Conservation (phyloP, 2,329 filamentous ascomycete genomes). For the Macrophomina phaseolina region DNA sequence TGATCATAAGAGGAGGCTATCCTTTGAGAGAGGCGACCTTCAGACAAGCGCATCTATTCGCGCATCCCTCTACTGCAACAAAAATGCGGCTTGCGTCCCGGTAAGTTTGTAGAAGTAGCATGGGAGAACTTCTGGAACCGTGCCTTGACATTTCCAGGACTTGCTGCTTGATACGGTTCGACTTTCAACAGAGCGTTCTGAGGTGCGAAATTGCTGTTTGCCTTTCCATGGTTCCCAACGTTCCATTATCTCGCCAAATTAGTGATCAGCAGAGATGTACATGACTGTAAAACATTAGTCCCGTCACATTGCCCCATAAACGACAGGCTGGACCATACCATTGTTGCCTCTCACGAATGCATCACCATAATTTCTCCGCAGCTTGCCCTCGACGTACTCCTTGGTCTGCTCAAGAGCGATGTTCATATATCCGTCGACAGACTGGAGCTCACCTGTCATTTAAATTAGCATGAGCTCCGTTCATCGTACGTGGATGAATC, state of each 20-base stretch:
- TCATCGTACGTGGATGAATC: background rate
- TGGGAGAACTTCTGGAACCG: background rate
- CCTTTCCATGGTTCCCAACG: background rate
- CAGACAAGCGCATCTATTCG: background rate
- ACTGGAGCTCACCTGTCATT: constrained; percentile 84
- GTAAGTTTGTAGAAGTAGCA: background rate
- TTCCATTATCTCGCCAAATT: background rate
- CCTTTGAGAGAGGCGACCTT: background rate
- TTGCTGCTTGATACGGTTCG: background rate
- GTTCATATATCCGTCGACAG: constrained; percentile 99
- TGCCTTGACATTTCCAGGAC: background rate
- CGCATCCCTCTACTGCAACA: background rate
- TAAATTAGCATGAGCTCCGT: background rate
- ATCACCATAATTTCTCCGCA: constrained; percentile 86
- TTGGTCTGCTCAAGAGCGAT: constrained; percentile 96
- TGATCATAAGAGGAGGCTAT: too few species aligned
- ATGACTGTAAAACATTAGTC: constrained; percentile 30
- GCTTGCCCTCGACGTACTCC: constrained; percentile 85
- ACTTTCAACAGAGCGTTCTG: background rate
- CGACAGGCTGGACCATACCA: constrained; percentile 59
- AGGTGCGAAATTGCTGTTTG: background rate
- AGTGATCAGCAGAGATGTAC: constrained; percentile 36
- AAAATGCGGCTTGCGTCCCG: background rate
- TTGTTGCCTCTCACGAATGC: constrained; percentile 97
- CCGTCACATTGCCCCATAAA: background rate